phyloP scores from a whole-genome alignment of 176 grass and related monocot species.

The Aegilops sharonensis region DNA sequence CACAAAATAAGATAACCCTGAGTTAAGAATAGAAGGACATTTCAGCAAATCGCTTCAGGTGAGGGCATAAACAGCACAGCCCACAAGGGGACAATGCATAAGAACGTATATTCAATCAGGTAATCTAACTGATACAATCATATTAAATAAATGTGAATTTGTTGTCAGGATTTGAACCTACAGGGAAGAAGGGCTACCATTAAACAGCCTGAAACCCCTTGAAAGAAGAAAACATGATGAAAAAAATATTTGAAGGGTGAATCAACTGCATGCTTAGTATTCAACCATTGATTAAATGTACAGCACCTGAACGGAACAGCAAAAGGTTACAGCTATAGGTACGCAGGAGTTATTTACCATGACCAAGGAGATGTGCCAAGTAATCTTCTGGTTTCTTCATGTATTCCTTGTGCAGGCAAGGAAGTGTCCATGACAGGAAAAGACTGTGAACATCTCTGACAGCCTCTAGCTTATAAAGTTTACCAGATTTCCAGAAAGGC shows the following conservation, averaged over 20 bases:
- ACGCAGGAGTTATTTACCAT: slow-evolving; percentile 66
- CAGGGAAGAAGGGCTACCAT: not conserved
- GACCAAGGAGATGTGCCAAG: slow-evolving; percentile 86
- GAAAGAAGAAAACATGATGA: not conserved
- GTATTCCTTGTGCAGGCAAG: slow-evolving; percentile 92
- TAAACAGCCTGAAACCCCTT: not conserved
- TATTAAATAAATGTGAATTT: slow-evolving; percentile 9
- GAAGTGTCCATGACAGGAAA: slow-evolving; percentile 84
- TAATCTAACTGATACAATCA: not conserved
- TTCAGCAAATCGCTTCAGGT: not conserved
- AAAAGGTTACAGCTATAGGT: slow-evolving; percentile 2
- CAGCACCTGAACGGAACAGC: not conserved
- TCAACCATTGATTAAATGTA: slow-evolving; percentile 21
- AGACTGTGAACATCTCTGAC: slow-evolving; percentile 90
- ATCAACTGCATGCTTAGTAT: slow-evolving; percentile 16
- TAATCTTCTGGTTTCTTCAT: slow-evolving; percentile 96
- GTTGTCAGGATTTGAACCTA: not conserved
- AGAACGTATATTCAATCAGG: not conserved
- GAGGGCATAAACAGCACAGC: not conserved
- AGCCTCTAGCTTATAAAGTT: slow-evolving; percentile 86
- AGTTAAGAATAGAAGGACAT: not conserved
- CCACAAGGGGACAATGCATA: not conserved
- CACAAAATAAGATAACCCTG: not conserved
- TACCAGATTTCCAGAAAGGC: slow-evolving; percentile 81
- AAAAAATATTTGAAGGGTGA: slow-evolving; percentile 11